A percentile compares a stretch with the other conserved stretches of the same genome.
phyloP scores from a whole-genome alignment of 164 flowering plant genomes.

The Kingdonia uniflora region DNA sequence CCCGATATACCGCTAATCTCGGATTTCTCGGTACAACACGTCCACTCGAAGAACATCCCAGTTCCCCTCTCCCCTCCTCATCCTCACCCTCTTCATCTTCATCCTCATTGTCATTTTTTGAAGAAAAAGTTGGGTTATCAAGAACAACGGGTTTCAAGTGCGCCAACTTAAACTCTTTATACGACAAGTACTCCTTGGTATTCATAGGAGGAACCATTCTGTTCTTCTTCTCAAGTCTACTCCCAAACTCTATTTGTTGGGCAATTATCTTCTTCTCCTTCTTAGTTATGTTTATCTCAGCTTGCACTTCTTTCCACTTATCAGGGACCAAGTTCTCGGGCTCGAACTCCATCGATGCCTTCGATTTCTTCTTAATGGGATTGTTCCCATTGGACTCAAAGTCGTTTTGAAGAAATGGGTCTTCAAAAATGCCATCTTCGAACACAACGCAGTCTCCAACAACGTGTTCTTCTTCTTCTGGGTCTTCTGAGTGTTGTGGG shows the following conservation, averaged over 20 bases:
- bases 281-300: slow-evolving; percentile 64
- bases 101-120: slow-evolving; percentile 7
- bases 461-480: slow-evolving; percentile 21
- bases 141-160: slow-evolving; percentile 54
- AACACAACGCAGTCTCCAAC: slow-evolving; percentile 82
- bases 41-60: slow-evolving; percentile 11
- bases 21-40: slow-evolving; percentile 68
- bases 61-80: slow-evolving; percentile 5
- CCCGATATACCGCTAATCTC: slow-evolving; percentile 58
- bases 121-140: slow-evolving; percentile 35
- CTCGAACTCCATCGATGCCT: slow-evolving; percentile 11
- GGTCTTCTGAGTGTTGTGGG: slow-evolving; percentile 1
- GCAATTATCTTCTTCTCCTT: slow-evolving; percentile 66
- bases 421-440: slow-evolving; percentile 80
- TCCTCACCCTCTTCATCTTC: slow-evolving; percentile 7
- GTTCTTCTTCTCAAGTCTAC: slow-evolving; percentile 41
- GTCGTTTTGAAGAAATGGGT: slow-evolving; percentile 34
- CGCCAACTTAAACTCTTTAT: slow-evolving; percentile 36
- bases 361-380: slow-evolving; percentile 8
- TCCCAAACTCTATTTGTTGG: slow-evolving; percentile 44
- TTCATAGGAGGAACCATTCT: slow-evolving; percentile 21
- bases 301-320: slow-evolving; percentile 50
- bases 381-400: no score
- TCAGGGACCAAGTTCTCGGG: slow-evolving; percentile 46
- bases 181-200: slow-evolving; percentile 33